phyloP scores from a whole-genome alignment of 805 yeast genomes.

The Pichia cabralensis region DNA sequence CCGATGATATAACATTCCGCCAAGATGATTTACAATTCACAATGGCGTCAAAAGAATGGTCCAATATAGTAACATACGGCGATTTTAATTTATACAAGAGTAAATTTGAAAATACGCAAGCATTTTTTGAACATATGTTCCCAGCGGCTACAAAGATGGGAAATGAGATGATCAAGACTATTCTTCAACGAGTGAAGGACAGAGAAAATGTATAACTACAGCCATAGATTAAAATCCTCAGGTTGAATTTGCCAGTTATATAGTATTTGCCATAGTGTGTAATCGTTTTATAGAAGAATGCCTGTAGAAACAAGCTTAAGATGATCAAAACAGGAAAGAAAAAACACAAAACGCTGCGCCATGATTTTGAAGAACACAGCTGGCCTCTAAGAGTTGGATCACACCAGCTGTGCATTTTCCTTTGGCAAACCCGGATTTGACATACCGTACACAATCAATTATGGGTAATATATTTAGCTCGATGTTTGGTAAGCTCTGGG shows the following conservation, averaged over 20 bases:
- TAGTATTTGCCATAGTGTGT: too few species aligned
- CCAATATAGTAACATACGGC: conserved; percentile 66
- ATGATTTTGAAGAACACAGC: too few species aligned
- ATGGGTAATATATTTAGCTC: conserved; percentile 91
- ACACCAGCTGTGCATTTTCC: too few species aligned
- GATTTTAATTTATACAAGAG: conserved; percentile 61
- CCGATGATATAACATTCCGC: conserved; percentile 57
- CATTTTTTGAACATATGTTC: conserved; percentile 78
- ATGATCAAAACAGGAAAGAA: too few species aligned
- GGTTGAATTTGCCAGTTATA: too few species aligned
- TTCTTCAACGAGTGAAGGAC: conserved; percentile 31
- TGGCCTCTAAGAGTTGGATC: too few species aligned
- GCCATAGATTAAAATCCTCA: too few species aligned
- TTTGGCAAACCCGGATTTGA: too few species aligned
- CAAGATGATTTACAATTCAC: conserved; percentile 89
- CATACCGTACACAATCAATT: too few species aligned
- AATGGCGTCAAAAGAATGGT: conserved; percentile 85
- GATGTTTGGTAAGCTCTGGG: conserved; percentile 83
- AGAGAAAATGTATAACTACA: conserved; percentile 12
- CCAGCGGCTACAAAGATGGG: conserved; percentile 84
- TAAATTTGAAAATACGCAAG: conserved; percentile 70
- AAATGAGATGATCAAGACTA: conserved; percentile 86
- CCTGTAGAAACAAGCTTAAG: too few species aligned
- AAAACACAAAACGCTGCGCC: too few species aligned
- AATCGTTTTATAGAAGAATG: too few species aligned